phyloP scores from a whole-genome alignment of 208 protist species.

The Blechomonas ayalai region DNA sequence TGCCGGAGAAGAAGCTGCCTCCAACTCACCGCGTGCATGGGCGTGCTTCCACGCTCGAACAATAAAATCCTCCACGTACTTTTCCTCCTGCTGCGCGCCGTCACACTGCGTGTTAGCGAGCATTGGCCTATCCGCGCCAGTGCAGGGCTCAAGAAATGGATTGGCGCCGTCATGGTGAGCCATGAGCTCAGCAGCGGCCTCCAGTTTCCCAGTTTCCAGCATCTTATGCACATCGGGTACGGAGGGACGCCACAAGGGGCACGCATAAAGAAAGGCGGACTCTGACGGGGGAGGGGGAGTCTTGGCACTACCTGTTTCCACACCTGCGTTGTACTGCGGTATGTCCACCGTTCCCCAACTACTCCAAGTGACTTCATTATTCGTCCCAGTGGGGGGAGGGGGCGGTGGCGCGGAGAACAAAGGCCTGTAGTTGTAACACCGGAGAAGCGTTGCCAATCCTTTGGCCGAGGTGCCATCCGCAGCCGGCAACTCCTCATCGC shows the following conservation, averaged over 20 bases:
- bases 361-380: slow-evolving; percentile 32
- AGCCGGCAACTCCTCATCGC: neutral
- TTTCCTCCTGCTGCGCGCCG: too few species aligned
- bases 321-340: slow-evolving; percentile 9
- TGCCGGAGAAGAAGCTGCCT: too few species aligned
- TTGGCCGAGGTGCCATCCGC: neutral
- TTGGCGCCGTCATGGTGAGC: too few species aligned
- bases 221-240: slow-evolving; percentile 23
- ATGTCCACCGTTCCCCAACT: slow-evolving; percentile 25
- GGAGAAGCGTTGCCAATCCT: slow-evolving; percentile 3
- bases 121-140: too few species aligned
- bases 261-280: slow-evolving; percentile 22
- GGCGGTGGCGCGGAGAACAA: slow-evolving; percentile 43
- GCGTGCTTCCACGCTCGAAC: too few species aligned
- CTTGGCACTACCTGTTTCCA: neutral
- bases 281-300: slow-evolving; percentile 5
- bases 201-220: slow-evolving; percentile 41
- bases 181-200: slow-evolving; percentile 18
- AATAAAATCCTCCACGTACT: too few species aligned
- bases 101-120: too few species aligned
- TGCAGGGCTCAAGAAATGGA: too few species aligned
- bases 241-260: slow-evolving; percentile 27
- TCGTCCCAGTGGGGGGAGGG: slow-evolving; percentile 23
- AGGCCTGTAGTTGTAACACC: slow-evolving; percentile 8
- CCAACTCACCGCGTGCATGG: too few species aligned